These are phyloP conservation scores for Coleophoma eucalyptorum DNA, from an alignment of 2,329 filamentous ascomycete species.

Conservation along the genomic window DNA sequence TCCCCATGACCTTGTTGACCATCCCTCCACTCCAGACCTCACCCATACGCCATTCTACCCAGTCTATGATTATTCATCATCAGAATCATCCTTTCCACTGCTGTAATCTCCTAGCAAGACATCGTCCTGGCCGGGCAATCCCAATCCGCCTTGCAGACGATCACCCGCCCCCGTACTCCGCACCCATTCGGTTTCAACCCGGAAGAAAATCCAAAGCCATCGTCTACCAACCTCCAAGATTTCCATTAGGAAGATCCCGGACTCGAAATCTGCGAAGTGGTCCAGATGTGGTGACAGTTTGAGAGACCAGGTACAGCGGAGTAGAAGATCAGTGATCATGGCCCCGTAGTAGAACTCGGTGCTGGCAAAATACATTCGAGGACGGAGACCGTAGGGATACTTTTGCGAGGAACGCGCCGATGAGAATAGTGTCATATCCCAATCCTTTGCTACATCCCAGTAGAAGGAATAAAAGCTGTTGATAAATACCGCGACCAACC, in stretches of 20 bases:
- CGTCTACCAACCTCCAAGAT: conserved; percentile 80
- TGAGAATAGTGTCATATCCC: conserved; percentile 85
- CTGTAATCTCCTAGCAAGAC: conserved; percentile 72
- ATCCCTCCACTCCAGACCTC: no score
- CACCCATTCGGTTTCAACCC: conserved; percentile 91
- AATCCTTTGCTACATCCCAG: conserved; percentile 96
- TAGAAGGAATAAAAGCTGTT: conserved; percentile 97
- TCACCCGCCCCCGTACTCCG: conserved; percentile 36
- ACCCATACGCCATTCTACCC: no score
- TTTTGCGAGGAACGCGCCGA: conserved; percentile 50
- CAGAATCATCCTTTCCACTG: conserved; percentile 61
- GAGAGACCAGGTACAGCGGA: conserved; percentile 88
- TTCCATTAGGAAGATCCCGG: conserved; percentile 84
- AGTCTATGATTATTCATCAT: conserved; percentile 3
- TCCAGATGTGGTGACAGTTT: conserved; percentile 81
- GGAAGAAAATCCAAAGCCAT: conserved; percentile 97
- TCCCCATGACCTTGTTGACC: no score
- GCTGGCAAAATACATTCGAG: conserved; percentile 67
- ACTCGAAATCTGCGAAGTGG: conserved; percentile 82
- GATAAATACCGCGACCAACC: conserved; percentile 69
- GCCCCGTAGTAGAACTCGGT: conserved; percentile 78
- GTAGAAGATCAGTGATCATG: conserved; percentile 71
- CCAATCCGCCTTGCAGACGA: conserved; percentile 35
- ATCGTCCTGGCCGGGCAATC: conserved; percentile 60
- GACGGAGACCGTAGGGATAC: conserved; percentile 74